Percentiles rank a stretch among this genome's conserved stretches.
phyloP scores from a whole-genome alignment of 495 filamentous ascomycete genomes.

The Neurospora hispaniola region DNA sequence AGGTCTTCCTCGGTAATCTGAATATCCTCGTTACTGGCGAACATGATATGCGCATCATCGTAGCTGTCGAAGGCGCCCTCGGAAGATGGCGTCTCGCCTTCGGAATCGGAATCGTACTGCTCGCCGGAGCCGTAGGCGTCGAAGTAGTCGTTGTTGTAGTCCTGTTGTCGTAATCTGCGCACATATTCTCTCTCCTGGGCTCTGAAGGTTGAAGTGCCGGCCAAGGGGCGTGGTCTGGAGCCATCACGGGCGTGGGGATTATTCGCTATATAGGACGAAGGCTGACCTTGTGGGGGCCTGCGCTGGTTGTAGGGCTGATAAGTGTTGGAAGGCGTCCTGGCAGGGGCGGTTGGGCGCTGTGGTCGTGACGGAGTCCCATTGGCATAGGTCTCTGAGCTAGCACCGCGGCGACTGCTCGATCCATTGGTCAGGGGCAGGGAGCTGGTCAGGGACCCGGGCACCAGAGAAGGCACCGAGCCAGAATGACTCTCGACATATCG shows the following conservation, averaged over 20 bases:
- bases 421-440: conserved; percentile 18
- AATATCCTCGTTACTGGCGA: conserved; percentile 71
- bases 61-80: conserved; percentile 75
- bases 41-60: conserved; percentile 87
- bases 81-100: conserved; percentile 71
- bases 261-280: conserved; percentile 32
- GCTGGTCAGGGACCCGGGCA: conserved; percentile 25
- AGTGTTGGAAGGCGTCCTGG: conserved; percentile 38
- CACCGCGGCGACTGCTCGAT: conserved; percentile 20
- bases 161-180: conserved; percentile 39
- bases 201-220: conserved; percentile 49
- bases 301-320: conserved; percentile 36
- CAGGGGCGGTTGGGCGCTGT: conserved; percentile 25
- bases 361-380: conserved; percentile 21
- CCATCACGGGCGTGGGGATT: conserved; percentile 67
- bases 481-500: conserved; percentile 30
- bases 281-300: conserved; percentile 18
- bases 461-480: conserved; percentile 25
- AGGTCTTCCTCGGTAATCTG: conserved; percentile 83
- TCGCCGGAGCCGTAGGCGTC: conserved; percentile 56
- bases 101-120: conserved; percentile 75
- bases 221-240: conserved; percentile 70
- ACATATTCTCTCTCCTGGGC: conserved; percentile 40
- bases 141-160: conserved; percentile 65
- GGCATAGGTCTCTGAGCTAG: conserved; percentile 10